Base-by-base conservation (phyloP, 306 rosid genomes). In the Luffa aegyptiaca region DNA sequence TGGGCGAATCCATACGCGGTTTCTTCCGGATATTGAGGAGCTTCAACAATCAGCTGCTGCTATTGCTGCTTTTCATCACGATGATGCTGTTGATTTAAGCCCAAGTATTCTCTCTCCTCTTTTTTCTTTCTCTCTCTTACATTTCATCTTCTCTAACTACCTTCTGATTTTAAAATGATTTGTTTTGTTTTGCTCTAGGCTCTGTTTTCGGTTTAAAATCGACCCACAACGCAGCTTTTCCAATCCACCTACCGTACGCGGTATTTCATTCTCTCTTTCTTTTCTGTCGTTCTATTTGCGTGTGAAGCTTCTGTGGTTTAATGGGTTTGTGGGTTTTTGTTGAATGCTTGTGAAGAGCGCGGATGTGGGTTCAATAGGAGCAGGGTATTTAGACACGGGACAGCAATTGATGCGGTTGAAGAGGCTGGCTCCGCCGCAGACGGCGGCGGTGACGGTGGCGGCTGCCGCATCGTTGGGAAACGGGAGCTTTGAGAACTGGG, bases 401-500 rank as follows among this genome's bases (percentile, higher is more conserved):
- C 87, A 84, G 73, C 85, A 81, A 33, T 62, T 45, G 53, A 83
- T 84, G 89, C 83, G 85, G 46, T 78, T 63, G 72, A 88, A 86
- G 49, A 85, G 84, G 80, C 53, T 79, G 55, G 48, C 77, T 55
- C 42, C 82, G 76, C 65, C 56, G 81, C 74, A 77, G 44, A 46
- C 80, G 73, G 14, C 57, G 36, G 46, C 74, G 31, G 70, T 36
- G 39, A 52, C 80, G 39, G 66, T 26, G 20, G 75, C 78, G 8
- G 75, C 80, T 46, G 37, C 86, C 51, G 17, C 85, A 89, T 86
- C 91, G 63, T 70, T 82, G 57, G 93, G 88, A 49, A 93, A 88
- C 78, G 92, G 91, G 53, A 88, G 81, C 83, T 88, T 89, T 69
- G 97, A 93, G 82, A 92, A 88, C 77, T 93, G 96, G 91, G 97